These are phyloP conservation scores for Neopestalotiopsis rosae DNA, from an alignment of 2,329 filamentous ascomycete genomes.

Conservation along the genomic window DNA sequence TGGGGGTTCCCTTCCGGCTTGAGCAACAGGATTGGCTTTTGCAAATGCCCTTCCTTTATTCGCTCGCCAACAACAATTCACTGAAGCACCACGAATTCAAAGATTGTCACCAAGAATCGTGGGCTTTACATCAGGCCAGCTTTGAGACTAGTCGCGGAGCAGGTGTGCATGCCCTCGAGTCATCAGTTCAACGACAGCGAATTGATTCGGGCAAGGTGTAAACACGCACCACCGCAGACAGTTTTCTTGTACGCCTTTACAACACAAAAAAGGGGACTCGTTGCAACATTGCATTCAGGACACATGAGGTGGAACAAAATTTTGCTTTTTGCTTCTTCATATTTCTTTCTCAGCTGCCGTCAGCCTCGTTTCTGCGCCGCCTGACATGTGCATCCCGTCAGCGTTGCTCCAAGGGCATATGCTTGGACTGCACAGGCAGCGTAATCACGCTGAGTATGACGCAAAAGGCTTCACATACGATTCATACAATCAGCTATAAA, in stretches of 20 bases:
- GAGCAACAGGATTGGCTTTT: neutral
- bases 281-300: slow-evolving; percentile 13
- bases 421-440: neutral
- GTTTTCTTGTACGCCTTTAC: neutral
- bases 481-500: neutral
- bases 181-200: neutral
- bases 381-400: neutral
- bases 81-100: neutral
- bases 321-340: neutral
- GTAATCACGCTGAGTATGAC: neutral
- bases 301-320: slow-evolving; percentile 8
- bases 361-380: neutral
- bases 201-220: neutral
- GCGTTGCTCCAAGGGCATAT: neutral
- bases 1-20: neutral
- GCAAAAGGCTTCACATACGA: neutral
- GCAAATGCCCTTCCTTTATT: no score
- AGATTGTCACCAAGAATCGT: neutral
- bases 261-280: neutral
- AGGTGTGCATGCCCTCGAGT: neutral
- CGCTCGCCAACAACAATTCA: neutral
- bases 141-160: neutral
- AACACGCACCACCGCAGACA: neutral
- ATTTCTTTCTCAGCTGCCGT: neutral
- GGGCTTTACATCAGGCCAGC: neutral